Conservation (phyloP, 2,329 filamentous ascomycete genomes). For the Seiridium unicorne region DNA sequence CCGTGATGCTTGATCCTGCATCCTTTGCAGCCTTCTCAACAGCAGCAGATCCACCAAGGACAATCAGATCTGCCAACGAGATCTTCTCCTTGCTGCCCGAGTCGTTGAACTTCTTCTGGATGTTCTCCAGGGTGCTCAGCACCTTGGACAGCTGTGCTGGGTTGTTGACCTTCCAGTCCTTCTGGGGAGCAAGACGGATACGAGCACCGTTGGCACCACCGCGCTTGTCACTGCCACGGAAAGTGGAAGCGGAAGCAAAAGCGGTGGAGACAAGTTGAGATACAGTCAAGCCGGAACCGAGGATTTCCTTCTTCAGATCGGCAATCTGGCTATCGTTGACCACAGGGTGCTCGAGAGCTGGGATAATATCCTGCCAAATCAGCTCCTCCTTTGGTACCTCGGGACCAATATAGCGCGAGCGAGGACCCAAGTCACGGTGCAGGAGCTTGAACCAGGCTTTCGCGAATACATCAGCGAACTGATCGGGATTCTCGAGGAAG, state of each 20-base stretch:
- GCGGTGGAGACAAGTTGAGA: slow-evolving; percentile 64
- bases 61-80: slow-evolving; percentile 76
- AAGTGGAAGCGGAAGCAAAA: slow-evolving; percentile 70
- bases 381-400: slow-evolving; percentile 69
- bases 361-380: slow-evolving; percentile 75
- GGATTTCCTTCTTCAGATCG: slow-evolving; percentile 67
- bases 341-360: slow-evolving; percentile 53
- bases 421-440: slow-evolving; percentile 76
- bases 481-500: slow-evolving; percentile 66
- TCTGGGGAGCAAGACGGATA: slow-evolving; percentile 71
- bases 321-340: slow-evolving; percentile 63
- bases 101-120: slow-evolving; percentile 69
- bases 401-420: slow-evolving; percentile 69
- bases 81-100: slow-evolving; percentile 57
- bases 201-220: slow-evolving; percentile 79
- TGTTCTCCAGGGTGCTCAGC: slow-evolving; percentile 56
- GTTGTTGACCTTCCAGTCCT: slow-evolving; percentile 74
- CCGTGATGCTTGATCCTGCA: slow-evolving; percentile 46
- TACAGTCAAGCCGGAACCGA: slow-evolving; percentile 58
- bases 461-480: slow-evolving; percentile 68
- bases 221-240: slow-evolving; percentile 76
- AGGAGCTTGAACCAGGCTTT: slow-evolving; percentile 82
- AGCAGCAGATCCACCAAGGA: slow-evolving; percentile 68
- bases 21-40: slow-evolving; percentile 67
- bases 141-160: slow-evolving; percentile 63